A percentile compares a stretch with the other conserved stretches of the same genome.
Conservation (phyloP, 495 filamentous ascomycete genomes). For the Cercophora newfieldiana region DNA sequence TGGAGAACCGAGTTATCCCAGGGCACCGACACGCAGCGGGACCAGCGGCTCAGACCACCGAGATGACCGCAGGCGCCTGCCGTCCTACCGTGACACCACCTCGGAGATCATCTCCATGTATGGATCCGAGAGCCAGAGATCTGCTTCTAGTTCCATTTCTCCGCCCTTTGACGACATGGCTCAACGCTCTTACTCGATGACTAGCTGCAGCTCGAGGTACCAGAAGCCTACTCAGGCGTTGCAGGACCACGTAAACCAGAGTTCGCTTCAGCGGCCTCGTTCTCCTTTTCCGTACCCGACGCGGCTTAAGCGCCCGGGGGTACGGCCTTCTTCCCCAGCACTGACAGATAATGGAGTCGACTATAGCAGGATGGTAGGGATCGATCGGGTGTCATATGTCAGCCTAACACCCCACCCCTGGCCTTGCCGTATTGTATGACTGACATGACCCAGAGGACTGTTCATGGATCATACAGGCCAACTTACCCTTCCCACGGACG, state of each 20-base stretch:
- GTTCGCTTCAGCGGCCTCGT: slow-evolving; percentile 52
- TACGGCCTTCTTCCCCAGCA: slow-evolving; percentile 64
- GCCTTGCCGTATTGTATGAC: neutral
- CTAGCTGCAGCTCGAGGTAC: slow-evolving; percentile 52
- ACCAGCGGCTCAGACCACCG: slow-evolving; percentile 11
- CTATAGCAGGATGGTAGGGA: slow-evolving; percentile 52
- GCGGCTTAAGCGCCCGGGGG: slow-evolving; percentile 63
- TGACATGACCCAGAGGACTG: slow-evolving; percentile 37
- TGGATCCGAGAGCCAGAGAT: slow-evolving; percentile 46
- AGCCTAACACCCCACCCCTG: slow-evolving; percentile 14
- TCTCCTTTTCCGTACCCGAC: slow-evolving; percentile 66
- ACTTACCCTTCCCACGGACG: slow-evolving; percentile 37
- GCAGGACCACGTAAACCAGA: slow-evolving; percentile 41
- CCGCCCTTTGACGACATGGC: slow-evolving; percentile 41
- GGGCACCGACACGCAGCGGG: neutral
- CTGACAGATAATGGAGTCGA: slow-evolving; percentile 53
- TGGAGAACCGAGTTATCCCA: slow-evolving; percentile 5
- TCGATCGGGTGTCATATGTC: slow-evolving; percentile 48
- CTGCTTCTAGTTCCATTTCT: slow-evolving; percentile 39
- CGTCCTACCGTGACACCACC: slow-evolving; percentile 44
- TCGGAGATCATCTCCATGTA: slow-evolving; percentile 53
- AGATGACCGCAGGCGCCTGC: slow-evolving; percentile 37
- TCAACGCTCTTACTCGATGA: slow-evolving; percentile 60
- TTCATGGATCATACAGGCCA: slow-evolving; percentile 45
- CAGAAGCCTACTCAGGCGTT: slow-evolving; percentile 56